Percentiles rank a stretch among this genome's conserved stretches.
Conservation (phyloP, 2,329 filamentous ascomycete species). For the Malbranchea zuffiana region DNA sequence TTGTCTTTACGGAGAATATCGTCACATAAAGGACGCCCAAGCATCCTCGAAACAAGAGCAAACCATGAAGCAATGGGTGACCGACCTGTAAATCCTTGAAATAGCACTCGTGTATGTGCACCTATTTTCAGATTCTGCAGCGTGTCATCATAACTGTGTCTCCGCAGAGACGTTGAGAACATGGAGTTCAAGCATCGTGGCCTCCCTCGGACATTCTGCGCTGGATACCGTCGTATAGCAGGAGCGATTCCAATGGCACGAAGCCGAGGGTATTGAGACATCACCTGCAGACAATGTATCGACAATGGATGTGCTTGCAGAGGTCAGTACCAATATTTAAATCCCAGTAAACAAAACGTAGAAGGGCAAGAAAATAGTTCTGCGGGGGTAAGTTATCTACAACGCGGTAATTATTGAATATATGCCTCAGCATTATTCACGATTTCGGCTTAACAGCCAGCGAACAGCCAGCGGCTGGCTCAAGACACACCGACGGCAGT, state of each 20-base stretch:
- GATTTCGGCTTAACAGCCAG: no score
- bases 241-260: not conserved
- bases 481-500: no score
- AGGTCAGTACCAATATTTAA: no score
- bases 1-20: not conserved
- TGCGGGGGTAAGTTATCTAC: no score
- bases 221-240: not conserved
- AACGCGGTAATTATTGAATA: no score
- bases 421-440: no score
- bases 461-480: no score
- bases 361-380: constrained; percentile 1
- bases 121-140: constrained; percentile 57
- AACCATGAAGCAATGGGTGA: not conserved
- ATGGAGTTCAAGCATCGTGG: constrained; percentile 5
- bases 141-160: constrained; percentile 46
- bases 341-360: not conserved
- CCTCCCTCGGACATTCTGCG: not conserved
- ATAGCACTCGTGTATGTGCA: constrained; percentile 55
- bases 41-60: not conserved
- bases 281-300: constrained; percentile 3
- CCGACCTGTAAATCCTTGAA: constrained; percentile 58
- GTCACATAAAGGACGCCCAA: not conserved
- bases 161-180: constrained; percentile 26
- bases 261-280: constrained; percentile 1
- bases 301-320: not conserved